Conservation (phyloP, 2,329 filamentous ascomycete species). For the Cytospora piceae region DNA sequence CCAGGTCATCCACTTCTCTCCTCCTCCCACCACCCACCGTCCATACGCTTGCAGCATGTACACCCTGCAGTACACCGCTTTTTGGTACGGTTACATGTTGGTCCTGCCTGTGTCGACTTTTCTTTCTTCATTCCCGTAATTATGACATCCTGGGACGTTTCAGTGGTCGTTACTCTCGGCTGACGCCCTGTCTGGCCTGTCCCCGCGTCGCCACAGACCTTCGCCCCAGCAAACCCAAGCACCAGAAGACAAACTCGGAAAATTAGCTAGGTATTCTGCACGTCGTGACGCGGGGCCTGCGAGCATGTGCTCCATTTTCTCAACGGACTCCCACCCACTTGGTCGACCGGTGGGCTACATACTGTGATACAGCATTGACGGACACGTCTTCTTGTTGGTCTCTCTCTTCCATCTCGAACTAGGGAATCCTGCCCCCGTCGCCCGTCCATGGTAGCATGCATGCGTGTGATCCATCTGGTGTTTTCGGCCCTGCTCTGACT, state of each 20-base stretch:
- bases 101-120: background rate
- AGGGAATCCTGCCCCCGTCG: slow-evolving; percentile 2
- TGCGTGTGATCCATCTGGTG: slow-evolving; percentile 33
- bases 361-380: slow-evolving; percentile 4
- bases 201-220: slow-evolving; percentile 7
- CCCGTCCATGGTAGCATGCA: slow-evolving; percentile 25
- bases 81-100: slow-evolving; percentile 20
- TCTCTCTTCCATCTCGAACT: slow-evolving; percentile 7
- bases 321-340: slow-evolving; percentile 2
- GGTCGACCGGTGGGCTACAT: slow-evolving; percentile 15
- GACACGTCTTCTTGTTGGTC: slow-evolving; percentile 6
- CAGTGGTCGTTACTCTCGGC: slow-evolving; percentile 14
- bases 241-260: slow-evolving; percentile 15
- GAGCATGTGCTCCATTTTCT: slow-evolving; percentile 12
- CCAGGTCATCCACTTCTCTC: slow-evolving; percentile 17
- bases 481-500: slow-evolving; percentile 20
- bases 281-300: slow-evolving; percentile 22
- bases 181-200: slow-evolving; percentile 13
- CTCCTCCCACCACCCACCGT: slow-evolving; percentile 13
- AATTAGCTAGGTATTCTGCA: slow-evolving; percentile 24
- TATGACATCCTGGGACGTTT: slow-evolving; percentile 20
- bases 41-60: slow-evolving; percentile 18
- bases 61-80: slow-evolving; percentile 27
- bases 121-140: slow-evolving; percentile 6
- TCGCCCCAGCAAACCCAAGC: slow-evolving; percentile 17